Base-by-base conservation (phyloP, 2,329 filamentous ascomycete species). In the Ophiocordyceps polyrhachis-furcata region DNA sequence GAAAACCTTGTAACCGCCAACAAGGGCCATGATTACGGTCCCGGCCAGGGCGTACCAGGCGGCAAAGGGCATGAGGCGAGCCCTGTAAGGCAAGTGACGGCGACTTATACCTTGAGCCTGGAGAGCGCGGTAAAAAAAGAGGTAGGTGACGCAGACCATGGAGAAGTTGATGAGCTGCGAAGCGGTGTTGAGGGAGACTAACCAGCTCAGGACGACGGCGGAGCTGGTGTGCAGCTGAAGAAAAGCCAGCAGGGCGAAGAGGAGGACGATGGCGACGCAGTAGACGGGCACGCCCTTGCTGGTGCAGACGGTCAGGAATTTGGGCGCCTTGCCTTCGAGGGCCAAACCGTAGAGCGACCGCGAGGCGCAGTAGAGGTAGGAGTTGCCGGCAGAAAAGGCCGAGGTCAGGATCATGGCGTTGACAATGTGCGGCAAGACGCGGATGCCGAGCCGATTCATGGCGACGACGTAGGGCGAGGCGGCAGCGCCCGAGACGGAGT, bases 1-100 rank as follows among this genome's bases (percentile, higher is more conserved):
- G 53, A 89, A 91, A 1, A 88, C 81, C 0, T 78, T 71, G 49
- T 87, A 89, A 0, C 83, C 83, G 9, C 80, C 76, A 1, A 87
- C 76, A 51, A 88, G 76, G 0, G 78, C 73, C 78, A 89, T 87
- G 49, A 82, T 58, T 43, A 74, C 72, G 1, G 77, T 82, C 23
- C 72, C 75, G 0, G 65, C 56, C 6, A 85, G 61, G 0, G 75
- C 78, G 43, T 79, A 76, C 55, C 73, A 88, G 1, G 83, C 81
- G 0, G 74, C 69, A 52, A 78, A 88, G 2, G 84, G 84, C 63
- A 87, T 82, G 40, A 74, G 68, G 49, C 69, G 69, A 1, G 76
- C 76, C 50, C 71, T 77, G 63, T 85, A 87, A 0, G 82, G 81
- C n/a, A 89, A 62, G 0, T 68, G 69, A 35, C 76, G 68, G 6